Percentiles rank a stretch among this genome's conserved stretches.
Evolutionary conservation across 179 eudicot species (phyloP).

Genomic region (Camellia oleifera): DNA sequence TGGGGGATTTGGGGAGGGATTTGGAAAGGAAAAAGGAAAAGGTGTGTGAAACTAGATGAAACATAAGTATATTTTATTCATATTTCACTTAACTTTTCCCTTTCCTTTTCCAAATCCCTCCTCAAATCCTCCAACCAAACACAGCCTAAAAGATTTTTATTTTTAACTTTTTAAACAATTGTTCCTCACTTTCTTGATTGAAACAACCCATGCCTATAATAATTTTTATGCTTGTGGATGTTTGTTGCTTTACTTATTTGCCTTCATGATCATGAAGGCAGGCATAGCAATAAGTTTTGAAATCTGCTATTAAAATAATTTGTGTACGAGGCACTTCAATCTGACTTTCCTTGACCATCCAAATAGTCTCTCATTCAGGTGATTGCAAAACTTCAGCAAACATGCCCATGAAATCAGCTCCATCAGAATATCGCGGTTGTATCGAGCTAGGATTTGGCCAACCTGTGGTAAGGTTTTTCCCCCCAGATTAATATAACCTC

Average conservation of each 20-base stretch:
- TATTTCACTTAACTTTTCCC: no score
- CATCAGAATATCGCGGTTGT: slow-evolving; percentile 26
- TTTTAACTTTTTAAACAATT: no score
- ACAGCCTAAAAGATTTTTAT: no score
- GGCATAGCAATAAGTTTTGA: background rate
- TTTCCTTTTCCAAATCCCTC: no score
- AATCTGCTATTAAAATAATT: background rate
- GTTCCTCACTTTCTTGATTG: no score
- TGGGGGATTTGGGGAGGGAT: no score
- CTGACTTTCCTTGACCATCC: slow-evolving; percentile 5
- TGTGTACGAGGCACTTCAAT: background rate
- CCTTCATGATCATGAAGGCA: slow-evolving; percentile 10
- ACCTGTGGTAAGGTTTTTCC: slow-evolving; percentile 27
- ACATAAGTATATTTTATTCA: no score
- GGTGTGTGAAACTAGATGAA: no score
- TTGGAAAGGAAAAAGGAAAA: no score
- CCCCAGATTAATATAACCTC: background rate
- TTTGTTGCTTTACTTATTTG: slow-evolving; percentile 1
- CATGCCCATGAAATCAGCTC: slow-evolving; percentile 21
- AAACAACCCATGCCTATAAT: no score
- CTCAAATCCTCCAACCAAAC: no score
- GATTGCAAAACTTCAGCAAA: slow-evolving; percentile 22
- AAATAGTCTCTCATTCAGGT: slow-evolving; percentile 28
- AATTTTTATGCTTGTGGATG: background rate
- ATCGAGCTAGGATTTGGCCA: slow-evolving; percentile 46